These are phyloP conservation scores for Inonotus obliquus DNA, from an alignment of 1,284 basidiomycete species.

Conservation along the genomic window DNA sequence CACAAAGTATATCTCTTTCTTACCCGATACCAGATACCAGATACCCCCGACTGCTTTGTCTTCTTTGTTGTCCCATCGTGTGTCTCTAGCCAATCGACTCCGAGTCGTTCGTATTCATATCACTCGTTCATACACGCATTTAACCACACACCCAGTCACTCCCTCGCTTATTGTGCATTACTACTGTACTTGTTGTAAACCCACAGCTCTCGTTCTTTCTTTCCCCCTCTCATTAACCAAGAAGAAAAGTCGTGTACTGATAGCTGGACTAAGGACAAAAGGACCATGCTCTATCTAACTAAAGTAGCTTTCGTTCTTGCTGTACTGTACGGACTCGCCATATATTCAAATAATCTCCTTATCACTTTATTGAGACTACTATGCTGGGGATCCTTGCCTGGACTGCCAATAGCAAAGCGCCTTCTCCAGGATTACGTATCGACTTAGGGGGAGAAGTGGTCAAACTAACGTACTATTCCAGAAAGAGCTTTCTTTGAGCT, in stretches of 20 bases:
- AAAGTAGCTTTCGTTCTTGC: neutral
- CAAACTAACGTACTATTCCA: no score
- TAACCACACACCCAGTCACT: neutral
- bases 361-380: neutral
- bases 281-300: neutral
- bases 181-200: neutral
- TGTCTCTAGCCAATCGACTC: neutral
- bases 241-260: neutral
- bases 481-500: neutral
- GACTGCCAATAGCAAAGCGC: neutral
- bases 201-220: neutral
- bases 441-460: neutral
- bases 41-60: neutral
- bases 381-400: neutral
- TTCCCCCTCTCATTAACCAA: neutral
- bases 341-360: neutral
- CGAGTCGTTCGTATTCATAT: neutral
- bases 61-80: neutral
- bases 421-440: neutral
- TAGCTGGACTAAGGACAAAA: neutral
- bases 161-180: neutral
- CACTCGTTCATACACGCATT: constrained; percentile 1
- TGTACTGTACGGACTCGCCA: neutral
- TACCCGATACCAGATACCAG: neutral
- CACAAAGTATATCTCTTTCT: neutral